Evolutionary conservation across 2,329 filamentous ascomycete genomes (phyloP).

Genomic region (Acarospora socialis): DNA sequence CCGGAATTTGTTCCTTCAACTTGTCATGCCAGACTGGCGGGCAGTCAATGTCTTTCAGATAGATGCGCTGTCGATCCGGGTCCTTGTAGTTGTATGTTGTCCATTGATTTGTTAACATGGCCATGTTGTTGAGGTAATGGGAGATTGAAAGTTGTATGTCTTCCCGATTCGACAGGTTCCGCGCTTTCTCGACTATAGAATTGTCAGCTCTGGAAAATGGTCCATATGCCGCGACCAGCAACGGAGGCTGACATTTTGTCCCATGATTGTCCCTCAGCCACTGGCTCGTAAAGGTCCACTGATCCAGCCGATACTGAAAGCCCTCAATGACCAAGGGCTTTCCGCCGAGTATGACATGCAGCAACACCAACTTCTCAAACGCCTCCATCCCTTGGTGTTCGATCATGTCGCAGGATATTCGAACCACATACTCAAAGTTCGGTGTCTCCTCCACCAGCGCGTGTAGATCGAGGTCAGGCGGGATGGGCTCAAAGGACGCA

Average conservation of each 20-base stretch:
- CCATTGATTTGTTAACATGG: constrained; percentile 70
- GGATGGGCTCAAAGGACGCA: constrained; percentile 82
- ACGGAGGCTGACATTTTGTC: constrained; percentile 47
- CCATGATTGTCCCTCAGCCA: constrained; percentile 73
- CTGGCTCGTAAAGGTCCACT: constrained; percentile 59
- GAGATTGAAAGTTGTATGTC: constrained; percentile 75
- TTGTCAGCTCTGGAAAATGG: background rate
- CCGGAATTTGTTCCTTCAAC: constrained; percentile 62
- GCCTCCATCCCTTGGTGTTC: constrained; percentile 59
- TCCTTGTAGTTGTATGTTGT: constrained; percentile 61
- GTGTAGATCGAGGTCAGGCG: constrained; percentile 68
- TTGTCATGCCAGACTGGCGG: constrained; percentile 74
- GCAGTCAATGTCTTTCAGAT: constrained; percentile 95
- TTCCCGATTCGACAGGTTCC: constrained; percentile 58
- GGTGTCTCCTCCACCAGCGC: constrained; percentile 60
- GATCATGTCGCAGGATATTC: constrained; percentile 67
- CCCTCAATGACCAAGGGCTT: constrained; percentile 85
- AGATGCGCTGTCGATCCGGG: constrained; percentile 68
- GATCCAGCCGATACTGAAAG: constrained; percentile 63
- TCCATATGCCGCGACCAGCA: background rate
- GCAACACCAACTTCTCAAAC: constrained; percentile 72
- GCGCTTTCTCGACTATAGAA: constrained; percentile 59
- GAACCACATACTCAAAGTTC: constrained; percentile 77
- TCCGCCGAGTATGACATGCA: constrained; percentile 72
- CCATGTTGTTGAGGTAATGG: constrained; percentile 83